Evolutionary conservation across 2,329 filamentous ascomycete genomes (phyloP).

Genomic region (Zarea fungicola): DNA sequence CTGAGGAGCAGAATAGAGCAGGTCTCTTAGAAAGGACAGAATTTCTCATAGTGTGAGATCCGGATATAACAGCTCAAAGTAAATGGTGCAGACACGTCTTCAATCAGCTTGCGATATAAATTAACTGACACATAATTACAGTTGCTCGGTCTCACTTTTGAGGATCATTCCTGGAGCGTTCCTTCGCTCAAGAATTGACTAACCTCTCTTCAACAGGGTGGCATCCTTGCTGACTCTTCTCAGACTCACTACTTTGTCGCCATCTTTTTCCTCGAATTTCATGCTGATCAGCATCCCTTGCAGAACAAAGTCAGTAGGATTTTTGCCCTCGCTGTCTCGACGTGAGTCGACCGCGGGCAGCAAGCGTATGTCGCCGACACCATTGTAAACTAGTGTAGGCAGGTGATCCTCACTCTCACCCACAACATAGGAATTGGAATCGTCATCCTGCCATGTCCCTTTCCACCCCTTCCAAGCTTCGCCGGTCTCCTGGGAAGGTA

Average conservation of each 20-base stretch:
- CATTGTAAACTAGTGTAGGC: neutral
- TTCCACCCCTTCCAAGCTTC: conserved; percentile 8
- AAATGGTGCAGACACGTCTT: no score
- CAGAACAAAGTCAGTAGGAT: neutral
- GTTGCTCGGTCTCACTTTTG: no score
- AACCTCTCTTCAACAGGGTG: neutral
- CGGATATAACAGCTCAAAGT: no score
- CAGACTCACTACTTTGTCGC: neutral
- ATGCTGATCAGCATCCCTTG: neutral
- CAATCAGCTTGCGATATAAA: no score
- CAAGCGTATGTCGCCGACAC: neutral
- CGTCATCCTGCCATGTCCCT: neutral
- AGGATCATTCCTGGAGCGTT: no score
- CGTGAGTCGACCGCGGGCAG: neutral
- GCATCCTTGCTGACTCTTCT: neutral
- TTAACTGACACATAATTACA: no score
- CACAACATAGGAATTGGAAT: neutral
- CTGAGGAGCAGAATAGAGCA: no score
- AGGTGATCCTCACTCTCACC: neutral
- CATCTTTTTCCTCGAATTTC: neutral
- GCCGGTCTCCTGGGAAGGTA: neutral
- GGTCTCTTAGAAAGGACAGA: no score
- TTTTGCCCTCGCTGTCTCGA: neutral
- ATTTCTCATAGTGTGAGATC: no score
- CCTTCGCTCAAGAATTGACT: neutral